Base-by-base conservation (phyloP, 2,329 filamentous ascomycete genomes). In the Neoascochyta sp. region DNA sequence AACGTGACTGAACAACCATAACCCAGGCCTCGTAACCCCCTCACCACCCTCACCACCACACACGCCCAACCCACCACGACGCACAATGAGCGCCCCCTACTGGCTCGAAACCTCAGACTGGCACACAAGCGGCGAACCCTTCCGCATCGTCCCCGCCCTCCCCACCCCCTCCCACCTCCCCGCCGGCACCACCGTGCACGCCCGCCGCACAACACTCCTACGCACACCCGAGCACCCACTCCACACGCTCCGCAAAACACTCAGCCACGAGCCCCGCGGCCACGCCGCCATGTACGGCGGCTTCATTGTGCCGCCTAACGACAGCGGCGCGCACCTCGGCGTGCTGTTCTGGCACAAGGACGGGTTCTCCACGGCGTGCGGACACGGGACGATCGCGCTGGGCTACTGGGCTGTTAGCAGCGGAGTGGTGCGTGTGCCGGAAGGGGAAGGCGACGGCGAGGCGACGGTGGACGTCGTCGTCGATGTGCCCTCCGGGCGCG, bases 241-340 rank as follows among this genome's bases (percentile, higher is more conserved):
- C 9, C 16, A 36, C 11, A 16, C 8, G 2, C 32, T 39, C n/a
- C 29, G 39, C 3, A 29, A 27, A n/a, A 22, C 29, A 14, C 22
- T 42, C n/a, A 36, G 39, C 16, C 35, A 34, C 4, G 71, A 74
- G 36, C 70, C 70, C 5, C 63, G 69, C 18, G 70, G 70, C 9
- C 70, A 74, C 41, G 54, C 54, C 9, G 71, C 70, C 34, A 74
- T 74, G 71, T 74, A 74, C 36, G 70, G 71, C 3, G 70, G 69
- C 5, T 60, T 74, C 15, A 52, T 74, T 11, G 32, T 23, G 7
- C 23, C 42, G 51, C 1, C 60, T 48, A 0, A 54, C 64, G 12
- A 70, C 69, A 4, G 69, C 70, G 44, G 64, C n/a, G 71, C 70
- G 0, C 57, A 73, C 40, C 66, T 73, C 15, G 70, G 69, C 4